Base-by-base conservation (phyloP, 495 filamentous ascomycete species). In the Podospora anserina region DNA sequence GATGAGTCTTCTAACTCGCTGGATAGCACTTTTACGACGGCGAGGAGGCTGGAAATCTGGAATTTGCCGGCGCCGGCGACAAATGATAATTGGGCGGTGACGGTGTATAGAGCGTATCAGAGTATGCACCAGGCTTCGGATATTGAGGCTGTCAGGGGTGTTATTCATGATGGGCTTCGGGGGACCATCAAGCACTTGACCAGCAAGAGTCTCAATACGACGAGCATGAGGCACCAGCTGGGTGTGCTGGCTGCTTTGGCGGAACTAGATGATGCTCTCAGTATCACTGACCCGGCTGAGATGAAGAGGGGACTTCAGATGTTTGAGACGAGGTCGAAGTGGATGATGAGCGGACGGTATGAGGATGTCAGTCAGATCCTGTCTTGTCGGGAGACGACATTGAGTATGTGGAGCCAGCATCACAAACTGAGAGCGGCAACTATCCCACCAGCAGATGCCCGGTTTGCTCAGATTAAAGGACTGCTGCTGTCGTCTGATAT, bases 31-130 rank as follows among this genome's bases (percentile, higher is more conserved):
- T 88, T 96, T 66, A 86, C 87, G 61, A 90, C 92, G n/a, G 94
- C 95, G 16, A 86, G 90, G 62, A 92, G 91, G 72, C 81, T 99
- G 61, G 93, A 94, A 71, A 90, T 95, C 73, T 99, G 95, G 95
- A 94, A 97, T 78, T 82, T 98, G 64, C 90, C 90, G 63, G 89
- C 89, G 7, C 91, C 92, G 9, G 79, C 83, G 5, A 79, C 84
- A 23, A 85, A 83, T 56, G 78, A 80, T 26, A 89, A 86, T 49
- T 85, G 88, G 67, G 82, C 89, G 3, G 87, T 88, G 9, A 89
- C 88, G 16, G 78, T 93, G 2, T 98, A 94, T 76, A 89, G 87
- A 69, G 87, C 88, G 3, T 92, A 96, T 61, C 92, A 97, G 73
- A 86, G 85, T 30, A 81, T 97, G 68, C 89, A 93, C 69, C 91